Base-by-base conservation (phyloP, 306 rosid genomes). In the Vigna unguiculata region DNA sequence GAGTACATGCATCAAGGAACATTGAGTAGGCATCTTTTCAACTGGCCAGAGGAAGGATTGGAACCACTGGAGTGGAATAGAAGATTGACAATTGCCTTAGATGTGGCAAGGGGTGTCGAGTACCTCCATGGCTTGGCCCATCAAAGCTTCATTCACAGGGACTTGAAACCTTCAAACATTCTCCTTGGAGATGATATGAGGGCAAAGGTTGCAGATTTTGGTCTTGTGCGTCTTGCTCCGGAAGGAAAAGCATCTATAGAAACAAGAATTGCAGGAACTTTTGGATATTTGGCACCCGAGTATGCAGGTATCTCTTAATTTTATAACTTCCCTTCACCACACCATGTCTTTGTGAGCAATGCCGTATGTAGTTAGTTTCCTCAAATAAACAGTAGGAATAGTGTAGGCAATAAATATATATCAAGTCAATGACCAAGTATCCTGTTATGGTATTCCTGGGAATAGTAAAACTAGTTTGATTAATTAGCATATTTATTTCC, bases 111-210 rank as follows among this genome's bases (percentile, higher is more conserved):
- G 84, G 98, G 90, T 53, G 98, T 93, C 15, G 98, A 93, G 87
- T 93, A 93, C 74, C 97, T 93, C 43, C 98, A 93, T 86, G 85
- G 97, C 80, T 82, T 93, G 87, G 97, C 98, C 43, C 97, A 93
- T 84, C 97, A 89, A 83, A 93, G 98, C 83, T 93, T 93, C 84
- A 93, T 93, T 69, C 98, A 93, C 60, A 79, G 98, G 62, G 98
- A 91, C 81, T 87, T 93, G 43, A 93, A 93, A 86, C 98, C 98
- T 83, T 93, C 93, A 68, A 93, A 93, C 83, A 93, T 93, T 76
- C 98, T 93, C 80, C 98, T 93, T 69, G 95, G 98, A 70, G 98
- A 93, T 80, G 98, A 93, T 78, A 88, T 93, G 98, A 88, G 97
- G 81, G 97, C 98, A 11, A 93, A 93, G 83, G 97, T 93, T 59